These are phyloP conservation scores for Alternaria atra DNA, from an alignment of 2,329 filamentous ascomycete genomes.

Conservation along the genomic window DNA sequence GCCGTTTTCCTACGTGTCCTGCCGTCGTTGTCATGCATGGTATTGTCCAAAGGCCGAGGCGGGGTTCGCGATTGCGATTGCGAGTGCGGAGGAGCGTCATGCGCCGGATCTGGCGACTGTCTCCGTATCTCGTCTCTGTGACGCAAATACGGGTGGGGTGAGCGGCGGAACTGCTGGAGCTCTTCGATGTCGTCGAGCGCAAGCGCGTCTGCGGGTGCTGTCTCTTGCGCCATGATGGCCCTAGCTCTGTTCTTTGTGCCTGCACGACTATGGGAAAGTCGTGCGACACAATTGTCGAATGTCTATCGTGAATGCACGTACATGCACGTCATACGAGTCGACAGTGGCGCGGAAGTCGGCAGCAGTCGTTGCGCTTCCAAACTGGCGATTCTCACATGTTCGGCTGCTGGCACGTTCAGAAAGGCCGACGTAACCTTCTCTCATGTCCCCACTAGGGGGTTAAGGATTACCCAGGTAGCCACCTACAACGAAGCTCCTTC, in stretches of 20 bases:
- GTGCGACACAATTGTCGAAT: background rate
- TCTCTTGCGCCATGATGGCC: constrained; percentile 14
- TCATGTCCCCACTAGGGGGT: too few relatives aligned
- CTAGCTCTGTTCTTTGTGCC: background rate
- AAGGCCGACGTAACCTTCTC: constrained; percentile 33
- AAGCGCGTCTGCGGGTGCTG: constrained; percentile 29
- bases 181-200: constrained; percentile 36
- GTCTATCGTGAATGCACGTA: background rate
- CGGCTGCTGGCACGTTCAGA: constrained; percentile 25
- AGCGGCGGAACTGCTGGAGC: constrained; percentile 49
- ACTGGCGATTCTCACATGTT: constrained; percentile 38
- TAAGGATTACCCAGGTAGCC: too few relatives aligned
- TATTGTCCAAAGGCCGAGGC: constrained; percentile 25
- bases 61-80: constrained; percentile 23
- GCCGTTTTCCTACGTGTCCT: constrained; percentile 38
- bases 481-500: too few relatives aligned
- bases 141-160: constrained; percentile 51
- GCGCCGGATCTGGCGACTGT: constrained; percentile 21
- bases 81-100: constrained; percentile 10
- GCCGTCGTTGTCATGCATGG: constrained; percentile 38
- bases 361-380: constrained; percentile 5
- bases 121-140: constrained; percentile 37
- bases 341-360: background rate
- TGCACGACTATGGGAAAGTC: background rate
- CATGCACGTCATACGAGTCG: background rate